Percentiles rank a stretch among this genome's conserved stretches.
Conservation (phyloP, 1,284 basidiomycete genomes). For the Coniferiporia weirii region DNA sequence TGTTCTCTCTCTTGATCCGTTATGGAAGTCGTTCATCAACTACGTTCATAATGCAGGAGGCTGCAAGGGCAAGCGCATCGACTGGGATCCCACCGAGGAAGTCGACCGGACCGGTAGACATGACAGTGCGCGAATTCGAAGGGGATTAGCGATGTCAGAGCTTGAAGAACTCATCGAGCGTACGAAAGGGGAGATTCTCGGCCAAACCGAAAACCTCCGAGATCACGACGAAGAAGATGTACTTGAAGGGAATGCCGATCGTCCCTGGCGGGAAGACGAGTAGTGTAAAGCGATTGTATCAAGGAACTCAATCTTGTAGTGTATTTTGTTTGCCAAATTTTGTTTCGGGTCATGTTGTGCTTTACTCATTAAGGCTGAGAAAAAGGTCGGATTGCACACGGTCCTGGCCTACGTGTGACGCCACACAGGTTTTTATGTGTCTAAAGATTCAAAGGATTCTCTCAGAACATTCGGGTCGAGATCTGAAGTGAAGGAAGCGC, state of each 20-base stretch:
- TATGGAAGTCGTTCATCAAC: slow-evolving; percentile 51
- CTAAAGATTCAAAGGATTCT: too few relatives aligned
- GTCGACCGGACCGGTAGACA: slow-evolving; percentile 24
- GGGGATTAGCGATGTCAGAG: neutral
- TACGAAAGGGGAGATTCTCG: neutral
- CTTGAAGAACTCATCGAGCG: slow-evolving; percentile 19
- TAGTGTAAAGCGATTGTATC: slow-evolving; percentile 13
- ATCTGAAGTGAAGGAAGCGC: too few relatives aligned
- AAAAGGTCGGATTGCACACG: too few relatives aligned
- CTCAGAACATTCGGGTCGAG: too few relatives aligned
- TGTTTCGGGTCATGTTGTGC: too few relatives aligned
- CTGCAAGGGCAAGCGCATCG: slow-evolving; percentile 41
- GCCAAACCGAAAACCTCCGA: neutral
- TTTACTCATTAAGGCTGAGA: too few relatives aligned
- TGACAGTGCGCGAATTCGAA: slow-evolving; percentile 11
- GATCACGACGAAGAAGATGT: slow-evolving; percentile 28
- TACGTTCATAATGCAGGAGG: slow-evolving; percentile 41
- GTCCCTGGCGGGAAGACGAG: slow-evolving; percentile 45
- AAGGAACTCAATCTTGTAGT: neutral
- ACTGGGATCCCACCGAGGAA: slow-evolving; percentile 43
- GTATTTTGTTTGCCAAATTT: too few relatives aligned
- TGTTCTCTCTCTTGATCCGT: slow-evolving; percentile 44
- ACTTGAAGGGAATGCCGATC: slow-evolving; percentile 41
- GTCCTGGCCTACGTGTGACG: too few relatives aligned
- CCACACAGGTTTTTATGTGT: too few relatives aligned